Base-by-base conservation (phyloP, 2,329 filamentous ascomycete genomes). In the Eutypa lata region DNA sequence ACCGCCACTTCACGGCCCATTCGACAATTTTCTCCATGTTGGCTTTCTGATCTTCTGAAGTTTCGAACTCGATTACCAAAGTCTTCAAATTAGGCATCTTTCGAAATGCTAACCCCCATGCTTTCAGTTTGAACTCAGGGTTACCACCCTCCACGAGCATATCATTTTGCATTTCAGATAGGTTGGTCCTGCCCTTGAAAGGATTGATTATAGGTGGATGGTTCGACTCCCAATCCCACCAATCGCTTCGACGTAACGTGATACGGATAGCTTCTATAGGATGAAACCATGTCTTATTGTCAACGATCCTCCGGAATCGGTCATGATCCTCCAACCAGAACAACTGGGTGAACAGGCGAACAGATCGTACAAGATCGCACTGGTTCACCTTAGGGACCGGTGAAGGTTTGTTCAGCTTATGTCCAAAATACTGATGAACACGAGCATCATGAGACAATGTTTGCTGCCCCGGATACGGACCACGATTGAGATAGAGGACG, bases 181-280 rank as follows among this genome's bases (percentile, higher is more conserved):
- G 10, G n/a, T 22, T 43, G 18, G 43, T 38, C 7, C 7, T 57
- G 35, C 57, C 55, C 44, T 51, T 56, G 48, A 55, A 62, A 2
- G 60, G 61, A 38, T 59, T 59, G 53, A 72, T 63, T 4, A 48
- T 48, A 6, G 69, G 60, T 0, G 60, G 51, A 6, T 54, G 49
- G 21, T 69, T 61, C 14, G 46, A 42, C 54, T 71, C 69, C 70
- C 70, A 72, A 21, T 60, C 52, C 61, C 63, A 68, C 68, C 70
- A 72, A 53, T 72, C 69, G 3, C 64, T 61, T 26, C 69, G 65
- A 22, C 69, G 62, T 16, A 72, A n/a, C n/a, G 52, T 2, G 69
- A 70, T 16, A 72, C 59, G 2, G 60, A 67, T 8, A 73, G 51
- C 21, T 13, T 64, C 56, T 22, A 68, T 55, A 48, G 55, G 54